Conservation (phyloP, 2,329 filamentous ascomycete genomes). For the Cordyceps cicadae region DNA sequence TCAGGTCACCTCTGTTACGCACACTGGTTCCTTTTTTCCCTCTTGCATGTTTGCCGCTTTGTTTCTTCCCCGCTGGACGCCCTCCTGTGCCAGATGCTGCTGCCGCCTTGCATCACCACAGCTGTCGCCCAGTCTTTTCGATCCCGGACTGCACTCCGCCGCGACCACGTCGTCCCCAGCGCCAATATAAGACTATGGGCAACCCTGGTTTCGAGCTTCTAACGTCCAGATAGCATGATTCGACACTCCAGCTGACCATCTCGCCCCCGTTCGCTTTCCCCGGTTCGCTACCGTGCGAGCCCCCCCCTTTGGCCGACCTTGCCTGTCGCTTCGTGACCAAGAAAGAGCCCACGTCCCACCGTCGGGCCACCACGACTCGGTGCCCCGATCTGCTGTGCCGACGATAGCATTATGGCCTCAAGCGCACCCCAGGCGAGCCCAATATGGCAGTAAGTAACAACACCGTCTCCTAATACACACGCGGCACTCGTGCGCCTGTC, state of each 20-base stretch:
- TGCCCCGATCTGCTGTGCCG: not conserved
- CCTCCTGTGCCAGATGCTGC: conserved; percentile 1
- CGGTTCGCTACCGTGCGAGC: conserved; percentile 11
- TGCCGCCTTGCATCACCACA: conserved; percentile 6
- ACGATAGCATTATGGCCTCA: conserved; percentile 13
- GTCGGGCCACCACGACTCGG: not conserved
- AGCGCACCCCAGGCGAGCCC: conserved; percentile 25
- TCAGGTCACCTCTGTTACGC: not conserved
- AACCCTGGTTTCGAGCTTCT: conserved; percentile 22
- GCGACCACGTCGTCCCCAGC: conserved; percentile 17
- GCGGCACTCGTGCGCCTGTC: not conserved
- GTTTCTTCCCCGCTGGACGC: not conserved
- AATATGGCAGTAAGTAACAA: conserved; percentile 31
- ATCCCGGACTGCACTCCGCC: conserved; percentile 20
- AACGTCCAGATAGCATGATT: conserved; percentile 27
- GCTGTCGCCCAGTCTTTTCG: conserved; percentile 28
- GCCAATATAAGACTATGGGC: conserved; percentile 25
- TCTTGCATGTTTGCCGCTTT: not conserved
- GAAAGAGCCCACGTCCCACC: not conserved
- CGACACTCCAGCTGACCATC: conserved; percentile 19
- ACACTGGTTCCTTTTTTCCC: not conserved
- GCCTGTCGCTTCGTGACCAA: not conserved
- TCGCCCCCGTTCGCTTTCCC: not conserved
- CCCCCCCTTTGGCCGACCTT: not conserved
- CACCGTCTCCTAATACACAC: not conserved